phyloP scores from a whole-genome alignment of 1,284 basidiomycete genomes.

The Ceratobasidium sp. region DNA sequence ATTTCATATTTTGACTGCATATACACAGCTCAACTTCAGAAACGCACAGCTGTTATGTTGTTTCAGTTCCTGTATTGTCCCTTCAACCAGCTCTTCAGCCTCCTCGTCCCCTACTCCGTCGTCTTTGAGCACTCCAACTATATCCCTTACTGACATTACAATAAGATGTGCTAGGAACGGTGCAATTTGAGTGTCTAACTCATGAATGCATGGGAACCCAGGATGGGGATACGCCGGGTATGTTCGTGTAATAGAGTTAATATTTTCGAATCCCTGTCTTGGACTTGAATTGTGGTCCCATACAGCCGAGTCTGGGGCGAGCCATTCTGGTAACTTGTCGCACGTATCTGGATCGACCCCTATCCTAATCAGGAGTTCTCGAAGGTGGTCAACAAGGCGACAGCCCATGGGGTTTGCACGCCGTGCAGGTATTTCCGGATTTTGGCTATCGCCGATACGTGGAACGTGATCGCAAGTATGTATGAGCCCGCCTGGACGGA shows the following conservation, averaged over 20 bases:
- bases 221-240: conserved; percentile 4
- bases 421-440: not conserved
- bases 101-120: not conserved
- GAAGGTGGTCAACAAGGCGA: not conserved
- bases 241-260: not conserved
- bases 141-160: not conserved
- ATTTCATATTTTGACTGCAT: conserved; percentile 10
- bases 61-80: not conserved
- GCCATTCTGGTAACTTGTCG: not conserved
- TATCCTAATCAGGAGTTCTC: not conserved
- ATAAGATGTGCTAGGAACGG: not conserved
- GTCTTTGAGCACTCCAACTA: not conserved
- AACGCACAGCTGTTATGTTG: not conserved
- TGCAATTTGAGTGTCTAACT: not conserved
- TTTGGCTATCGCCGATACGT: not conserved
- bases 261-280: not conserved
- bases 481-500: conserved; percentile 18
- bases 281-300: not conserved
- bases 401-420: conserved; percentile 1
- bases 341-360: conserved; percentile 7
- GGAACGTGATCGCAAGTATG: not conserved
- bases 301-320: not conserved
- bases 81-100: not conserved
- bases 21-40: not conserved
- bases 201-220: not conserved